Evolutionary conservation across 2,329 filamentous ascomycete genomes (phyloP).

Genomic region (Apiospora phragmitis): DNA sequence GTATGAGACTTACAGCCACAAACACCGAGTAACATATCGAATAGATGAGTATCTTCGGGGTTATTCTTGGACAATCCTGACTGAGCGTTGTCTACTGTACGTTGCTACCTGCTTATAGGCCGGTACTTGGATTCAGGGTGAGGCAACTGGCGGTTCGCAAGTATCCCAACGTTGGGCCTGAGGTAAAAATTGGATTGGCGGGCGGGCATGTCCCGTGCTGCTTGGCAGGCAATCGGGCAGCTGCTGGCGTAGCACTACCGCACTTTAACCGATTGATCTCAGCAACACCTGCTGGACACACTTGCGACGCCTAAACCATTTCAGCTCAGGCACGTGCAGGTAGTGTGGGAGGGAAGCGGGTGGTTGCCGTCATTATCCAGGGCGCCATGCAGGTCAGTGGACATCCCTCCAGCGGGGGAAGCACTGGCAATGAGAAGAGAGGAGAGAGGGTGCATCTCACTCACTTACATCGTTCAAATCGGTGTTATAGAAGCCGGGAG

Average conservation of each 20-base stretch:
- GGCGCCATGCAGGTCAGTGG: constrained; percentile 5
- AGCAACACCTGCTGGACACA: background rate
- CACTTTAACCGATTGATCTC: constrained; percentile 9
- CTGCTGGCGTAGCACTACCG: constrained; percentile 4
- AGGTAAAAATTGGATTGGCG: constrained; percentile 5
- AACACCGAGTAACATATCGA: constrained; percentile 49
- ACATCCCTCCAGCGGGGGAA: background rate
- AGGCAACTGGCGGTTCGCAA: background rate
- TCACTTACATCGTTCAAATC: background rate
- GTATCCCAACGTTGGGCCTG: background rate
- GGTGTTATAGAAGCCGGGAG: background rate
- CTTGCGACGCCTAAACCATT: background rate
- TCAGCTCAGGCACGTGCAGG: background rate
- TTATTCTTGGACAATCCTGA: background rate
- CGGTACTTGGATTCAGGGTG: background rate
- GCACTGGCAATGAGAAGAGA: background rate
- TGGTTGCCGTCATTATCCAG: background rate
- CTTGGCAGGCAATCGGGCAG: background rate
- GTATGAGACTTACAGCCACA: constrained; percentile 42
- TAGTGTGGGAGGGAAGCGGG: background rate
- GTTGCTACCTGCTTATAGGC: background rate
- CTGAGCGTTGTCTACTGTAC: background rate
- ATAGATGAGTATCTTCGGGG: background rate
- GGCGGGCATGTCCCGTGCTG: background rate
- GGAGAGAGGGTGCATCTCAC: background rate